These are phyloP conservation scores for Ogataea populi-albae DNA, from an alignment of 805 yeast genomes.

Conservation along the genomic window DNA sequence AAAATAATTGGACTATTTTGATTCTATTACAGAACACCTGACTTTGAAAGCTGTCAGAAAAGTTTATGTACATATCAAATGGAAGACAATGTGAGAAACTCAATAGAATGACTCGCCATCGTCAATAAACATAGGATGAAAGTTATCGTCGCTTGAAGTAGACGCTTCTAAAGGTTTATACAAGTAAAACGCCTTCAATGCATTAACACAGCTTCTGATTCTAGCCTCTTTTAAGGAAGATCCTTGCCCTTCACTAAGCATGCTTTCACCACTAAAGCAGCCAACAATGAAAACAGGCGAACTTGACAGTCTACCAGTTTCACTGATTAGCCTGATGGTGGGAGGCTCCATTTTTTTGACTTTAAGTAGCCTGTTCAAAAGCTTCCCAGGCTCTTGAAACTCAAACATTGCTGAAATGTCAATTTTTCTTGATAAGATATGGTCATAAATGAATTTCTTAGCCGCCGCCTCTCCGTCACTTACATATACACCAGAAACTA, in stretches of 20 bases:
- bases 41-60: no score
- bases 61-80: no score
- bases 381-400: constrained; percentile 83
- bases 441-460: constrained; percentile 65
- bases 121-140: constrained; percentile 36
- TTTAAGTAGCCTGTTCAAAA: constrained; percentile 71
- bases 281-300: constrained; percentile 90
- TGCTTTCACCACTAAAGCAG: constrained; percentile 76
- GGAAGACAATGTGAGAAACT: constrained; percentile 1
- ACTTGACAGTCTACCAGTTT: constrained; percentile 84
- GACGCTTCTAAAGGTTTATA: constrained; percentile 72
- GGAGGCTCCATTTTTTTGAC: constrained; percentile 75
- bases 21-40: no score
- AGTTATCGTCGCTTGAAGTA: constrained; percentile 57
- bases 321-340: constrained; percentile 79
- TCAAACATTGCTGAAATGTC: constrained; percentile 72
- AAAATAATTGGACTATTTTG: no score
- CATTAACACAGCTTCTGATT: constrained; percentile 86
- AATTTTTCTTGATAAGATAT: constrained; percentile 78
- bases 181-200: constrained; percentile 88
- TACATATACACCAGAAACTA: constrained; percentile 79
- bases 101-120: constrained; percentile 36
- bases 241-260: constrained; percentile 94
- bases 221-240: constrained; percentile 87
- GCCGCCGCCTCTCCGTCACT: constrained; percentile 66